These are phyloP conservation scores for Knoxia roxburghii DNA, from an alignment of 257 asterid genomes.

Conservation along the genomic window DNA sequence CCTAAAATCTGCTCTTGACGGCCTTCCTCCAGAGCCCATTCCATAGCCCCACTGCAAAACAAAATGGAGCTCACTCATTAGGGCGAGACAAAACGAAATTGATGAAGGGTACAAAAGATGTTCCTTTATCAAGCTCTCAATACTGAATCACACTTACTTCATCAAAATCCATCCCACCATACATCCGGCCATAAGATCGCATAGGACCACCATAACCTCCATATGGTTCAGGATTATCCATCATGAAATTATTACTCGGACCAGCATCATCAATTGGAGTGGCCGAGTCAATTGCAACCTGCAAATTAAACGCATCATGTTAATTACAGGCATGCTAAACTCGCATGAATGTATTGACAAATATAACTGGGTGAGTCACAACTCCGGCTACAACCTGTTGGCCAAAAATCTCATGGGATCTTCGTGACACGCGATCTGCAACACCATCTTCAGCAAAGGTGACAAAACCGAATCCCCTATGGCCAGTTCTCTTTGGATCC, in stretches of 20 bases:
- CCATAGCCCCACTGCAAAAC: constrained; percentile 90
- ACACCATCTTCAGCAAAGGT: constrained; percentile 98
- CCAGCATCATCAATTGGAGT: constrained; percentile 96
- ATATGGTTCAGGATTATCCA: constrained; percentile 69
- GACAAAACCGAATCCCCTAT: constrained; percentile 97
- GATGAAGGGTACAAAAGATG: too few species aligned
- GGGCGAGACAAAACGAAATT: too few species aligned
- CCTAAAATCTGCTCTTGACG: constrained; percentile 78
- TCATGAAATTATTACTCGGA: constrained; percentile 58
- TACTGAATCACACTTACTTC: constrained; percentile 59
- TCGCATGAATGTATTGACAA: background rate
- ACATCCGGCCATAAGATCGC: constrained; percentile 85
- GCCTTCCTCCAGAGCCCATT: constrained; percentile 67
- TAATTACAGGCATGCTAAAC: background rate
- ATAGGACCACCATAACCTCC: constrained; percentile 75
- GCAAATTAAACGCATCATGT: constrained; percentile 10
- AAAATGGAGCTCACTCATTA: background rate
- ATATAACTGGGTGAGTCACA: background rate
- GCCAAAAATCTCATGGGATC: constrained; percentile 96
- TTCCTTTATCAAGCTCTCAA: constrained; percentile 11
- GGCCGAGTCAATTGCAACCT: constrained; percentile 99
- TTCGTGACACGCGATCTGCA: constrained; percentile 95
- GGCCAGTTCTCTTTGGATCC: constrained; percentile 99
- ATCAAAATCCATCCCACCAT: constrained; percentile 77
- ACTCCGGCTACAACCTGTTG: constrained; percentile 60